Percentiles rank a stretch among this genome's conserved stretches.
These are phyloP conservation scores for Penicillium sp. DNA, from an alignment of 2,329 filamentous ascomycete species.

Conservation along the genomic window DNA sequence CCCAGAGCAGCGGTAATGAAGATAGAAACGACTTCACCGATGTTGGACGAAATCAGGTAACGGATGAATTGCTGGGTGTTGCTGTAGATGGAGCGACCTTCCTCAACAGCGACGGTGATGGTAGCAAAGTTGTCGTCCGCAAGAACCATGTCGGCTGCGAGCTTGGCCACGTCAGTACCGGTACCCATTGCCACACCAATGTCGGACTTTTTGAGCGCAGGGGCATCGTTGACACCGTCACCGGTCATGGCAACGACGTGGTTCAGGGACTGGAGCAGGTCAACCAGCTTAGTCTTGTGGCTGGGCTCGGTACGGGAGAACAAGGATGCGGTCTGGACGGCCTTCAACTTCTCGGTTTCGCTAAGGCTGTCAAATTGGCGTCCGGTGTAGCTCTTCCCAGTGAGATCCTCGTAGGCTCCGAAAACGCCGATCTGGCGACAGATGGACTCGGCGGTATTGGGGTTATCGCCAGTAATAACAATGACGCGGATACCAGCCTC, in stretches of 20 bases:
- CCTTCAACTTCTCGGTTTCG: conserved; percentile 74
- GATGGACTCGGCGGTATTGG: conserved; percentile 95
- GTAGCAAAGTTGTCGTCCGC: conserved; percentile 99
- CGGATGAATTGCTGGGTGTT: conserved; percentile 99
- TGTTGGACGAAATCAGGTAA: conserved; percentile 98
- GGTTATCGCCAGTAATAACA: conserved; percentile 97
- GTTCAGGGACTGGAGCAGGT: conserved; percentile 86
- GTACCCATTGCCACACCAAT: conserved; percentile 99
- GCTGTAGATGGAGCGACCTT: conserved; percentile 98
- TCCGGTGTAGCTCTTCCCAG: conserved; percentile 91
- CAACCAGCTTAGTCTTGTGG: conserved; percentile 97
- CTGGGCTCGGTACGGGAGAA: conserved; percentile 95
- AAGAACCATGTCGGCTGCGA: conserved; percentile 97
- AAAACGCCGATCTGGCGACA: conserved; percentile 97
- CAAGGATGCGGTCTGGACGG: conserved; percentile 79
- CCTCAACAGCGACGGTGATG: conserved; percentile 92
- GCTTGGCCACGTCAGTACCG: conserved; percentile 92
- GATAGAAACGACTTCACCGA: conserved; percentile 97
- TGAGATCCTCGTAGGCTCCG: conserved; percentile 73
- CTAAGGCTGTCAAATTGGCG: conserved; percentile 88
- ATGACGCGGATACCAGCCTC: conserved; percentile 94
- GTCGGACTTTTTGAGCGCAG: conserved; percentile 95
- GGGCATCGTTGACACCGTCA: conserved; percentile 97
- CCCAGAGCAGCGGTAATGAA: conserved; percentile 94
- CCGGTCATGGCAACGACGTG: conserved; percentile 99